These are phyloP conservation scores for Pilaira anomala DNA, from an alignment of 192 early-diverging fungal genomes.

Conservation along the genomic window DNA sequence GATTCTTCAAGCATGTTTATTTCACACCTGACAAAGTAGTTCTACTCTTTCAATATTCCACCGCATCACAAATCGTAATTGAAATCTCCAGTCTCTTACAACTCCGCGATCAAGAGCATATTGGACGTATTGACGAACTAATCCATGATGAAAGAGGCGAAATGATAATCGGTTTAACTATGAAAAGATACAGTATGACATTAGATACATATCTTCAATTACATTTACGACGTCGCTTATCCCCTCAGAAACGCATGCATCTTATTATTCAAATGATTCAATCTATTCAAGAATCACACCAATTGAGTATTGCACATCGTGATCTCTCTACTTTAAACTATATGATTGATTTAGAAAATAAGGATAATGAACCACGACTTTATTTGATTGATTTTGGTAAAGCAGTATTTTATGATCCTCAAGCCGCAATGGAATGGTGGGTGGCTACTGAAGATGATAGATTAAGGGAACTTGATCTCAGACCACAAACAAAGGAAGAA, in stretches of 20 bases:
- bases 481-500: constrained; percentile 36
- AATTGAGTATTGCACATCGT: constrained; percentile 52
- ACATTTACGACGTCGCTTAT: constrained; percentile 40
- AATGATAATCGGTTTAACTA: constrained; percentile 50
- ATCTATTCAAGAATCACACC: constrained; percentile 45
- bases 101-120: constrained; percentile 31
- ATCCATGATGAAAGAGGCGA: constrained; percentile 40
- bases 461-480: constrained; percentile 24
- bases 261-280: constrained; percentile 49
- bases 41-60: constrained; percentile 53
- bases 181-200: constrained; percentile 52
- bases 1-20: constrained; percentile 54
- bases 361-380: constrained; percentile 41
- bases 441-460: constrained; percentile 18
- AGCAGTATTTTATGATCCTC: constrained; percentile 42
- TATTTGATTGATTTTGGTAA: constrained; percentile 63
- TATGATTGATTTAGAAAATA: constrained; percentile 48
- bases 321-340: constrained; percentile 57
- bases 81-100: constrained; percentile 51
- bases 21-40: constrained; percentile 43
- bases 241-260: constrained; percentile 45
- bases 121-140: constrained; percentile 53
- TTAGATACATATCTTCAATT: constrained; percentile 46
- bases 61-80: constrained; percentile 43
- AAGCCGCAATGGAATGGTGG: constrained; percentile 45